Evolutionary conservation across 2,329 filamentous ascomycete species (phyloP).

Genomic region (Cryphonectria radicalis): DNA sequence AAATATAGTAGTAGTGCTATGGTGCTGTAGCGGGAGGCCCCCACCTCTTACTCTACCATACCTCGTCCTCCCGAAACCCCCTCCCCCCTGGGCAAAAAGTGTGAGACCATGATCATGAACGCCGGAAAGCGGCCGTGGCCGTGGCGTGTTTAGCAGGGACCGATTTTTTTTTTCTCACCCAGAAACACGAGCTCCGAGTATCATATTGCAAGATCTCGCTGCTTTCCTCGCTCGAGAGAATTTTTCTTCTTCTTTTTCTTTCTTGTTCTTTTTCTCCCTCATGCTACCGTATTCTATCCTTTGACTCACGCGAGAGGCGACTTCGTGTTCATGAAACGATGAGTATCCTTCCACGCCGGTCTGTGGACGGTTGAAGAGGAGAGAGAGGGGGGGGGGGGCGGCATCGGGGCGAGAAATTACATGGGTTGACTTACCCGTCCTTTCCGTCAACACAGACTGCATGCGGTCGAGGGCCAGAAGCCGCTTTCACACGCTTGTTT

Average conservation of each 20-base stretch:
- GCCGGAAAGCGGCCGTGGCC: constrained; percentile 19
- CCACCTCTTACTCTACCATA: background rate
- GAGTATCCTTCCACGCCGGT: background rate
- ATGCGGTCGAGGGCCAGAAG: background rate
- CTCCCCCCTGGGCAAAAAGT: background rate
- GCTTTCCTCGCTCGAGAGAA: constrained; percentile 28
- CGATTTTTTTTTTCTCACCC: constrained; percentile 7
- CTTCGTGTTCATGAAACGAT: background rate
- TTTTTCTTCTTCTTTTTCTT: background rate
- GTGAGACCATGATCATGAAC: constrained; percentile 22
- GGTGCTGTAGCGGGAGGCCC: background rate
- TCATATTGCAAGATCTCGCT: constrained; percentile 16
- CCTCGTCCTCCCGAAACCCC: background rate
- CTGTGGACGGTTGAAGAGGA: background rate
- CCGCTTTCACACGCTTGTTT: background rate
- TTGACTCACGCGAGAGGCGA: background rate
- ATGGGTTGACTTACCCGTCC: background rate
- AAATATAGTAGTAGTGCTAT: background rate
- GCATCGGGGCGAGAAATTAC: background rate
- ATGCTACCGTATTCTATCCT: no score
- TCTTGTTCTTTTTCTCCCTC: background rate
- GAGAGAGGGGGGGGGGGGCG: no score
- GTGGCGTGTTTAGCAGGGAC: constrained; percentile 23
- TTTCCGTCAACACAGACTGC: background rate
- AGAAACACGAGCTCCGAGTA: constrained; percentile 3